Conservation (phyloP, 371 early-diverging fungal species). For the Syncephalastrum sp. region DNA sequence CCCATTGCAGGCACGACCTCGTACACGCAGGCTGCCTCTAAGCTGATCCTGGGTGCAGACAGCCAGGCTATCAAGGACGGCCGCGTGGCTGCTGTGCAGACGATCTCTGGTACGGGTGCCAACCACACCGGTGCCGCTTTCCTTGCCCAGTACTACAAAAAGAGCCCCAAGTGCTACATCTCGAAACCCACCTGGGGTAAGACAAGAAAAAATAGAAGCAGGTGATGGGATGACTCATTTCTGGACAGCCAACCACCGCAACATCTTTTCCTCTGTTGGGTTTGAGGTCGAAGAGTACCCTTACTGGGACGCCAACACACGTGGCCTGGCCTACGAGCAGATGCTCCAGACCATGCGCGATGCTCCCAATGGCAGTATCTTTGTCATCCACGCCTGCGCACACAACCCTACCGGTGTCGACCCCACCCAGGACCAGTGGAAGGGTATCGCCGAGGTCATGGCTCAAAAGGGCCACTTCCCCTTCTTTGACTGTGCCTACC, state of each 20-base stretch:
- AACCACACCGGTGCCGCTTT: conserved; percentile 86
- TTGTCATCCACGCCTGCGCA: conserved; percentile 42
- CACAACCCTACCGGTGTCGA: conserved; percentile 96
- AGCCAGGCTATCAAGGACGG: conserved; percentile 77
- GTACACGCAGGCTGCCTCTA: conserved; percentile 77
- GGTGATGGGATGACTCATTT: background rate
- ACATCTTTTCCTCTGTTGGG: conserved; percentile 84
- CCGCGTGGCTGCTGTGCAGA: conserved; percentile 77
- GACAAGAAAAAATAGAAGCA: conserved; percentile 6
- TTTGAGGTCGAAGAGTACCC: conserved; percentile 81
- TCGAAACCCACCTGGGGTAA: conserved; percentile 97
- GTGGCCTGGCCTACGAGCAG: conserved; percentile 77
- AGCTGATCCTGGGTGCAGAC: conserved; percentile 81
- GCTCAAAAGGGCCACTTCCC: conserved; percentile 74
- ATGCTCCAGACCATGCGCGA: conserved; percentile 65
- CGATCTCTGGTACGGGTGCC: conserved; percentile 97
- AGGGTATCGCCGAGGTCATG: conserved; percentile 81
- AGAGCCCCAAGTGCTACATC: conserved; percentile 72
- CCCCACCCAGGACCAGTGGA: conserved; percentile 92
- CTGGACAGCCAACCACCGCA: conserved; percentile 82
- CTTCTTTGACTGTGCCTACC: conserved; percentile 98
- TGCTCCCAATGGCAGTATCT: conserved; percentile 80
- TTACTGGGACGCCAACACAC: conserved; percentile 83
- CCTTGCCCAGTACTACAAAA: conserved; percentile 67
- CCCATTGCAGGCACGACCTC: conserved; percentile 80